Base-by-base conservation (phyloP, 768 basidiomycete species). In the Kwoniella bestiolae region DNA sequence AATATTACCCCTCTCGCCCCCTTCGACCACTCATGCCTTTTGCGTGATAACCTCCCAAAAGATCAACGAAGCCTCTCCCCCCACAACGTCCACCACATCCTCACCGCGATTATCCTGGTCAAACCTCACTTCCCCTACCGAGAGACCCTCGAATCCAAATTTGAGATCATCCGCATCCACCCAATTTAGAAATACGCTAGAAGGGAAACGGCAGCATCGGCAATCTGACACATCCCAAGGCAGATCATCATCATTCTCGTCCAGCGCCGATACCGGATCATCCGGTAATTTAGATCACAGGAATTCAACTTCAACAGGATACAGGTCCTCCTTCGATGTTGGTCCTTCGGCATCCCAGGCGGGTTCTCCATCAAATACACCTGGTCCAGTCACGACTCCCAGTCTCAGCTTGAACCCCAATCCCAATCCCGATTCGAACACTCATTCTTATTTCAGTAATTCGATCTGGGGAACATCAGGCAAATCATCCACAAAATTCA, bases 31-130 rank as follows among this genome's bases (percentile, higher is more conserved):
- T 1, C 70, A 73, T 45, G 46, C 66, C 0, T 70, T 76, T 57
- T 76, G 75, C 59, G 49, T 74, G 38, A 66, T 76, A 65, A 76
- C 75, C 23, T 72, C 75, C 3, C 75, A 73, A 45, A 29, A n/a
- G 18, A 34, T 67, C 21, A 21, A 62, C 9, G 11, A 11, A 6
- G 5, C 4, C 26, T 16, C 7, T 23, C 14, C 25, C 16, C 18
- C 38, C 3, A 21, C 38, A 34, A 29, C 6, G 26, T 16, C 41
- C 23, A 29, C 41, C 14, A 14, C 38, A 3, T 41, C 38, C 12
- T 41, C 38, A 41, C 38, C 38, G 12, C 38, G 14, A 3, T 18
- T 11, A 8, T 46, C 28, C 3, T 50, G 41, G 34, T 51, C 49
- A 9, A 51, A 32, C 26, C 25, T 61, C 12, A 44, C 49, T 8